Base-by-base conservation (phyloP, 2,329 filamentous ascomycete species). In the Fusarium sp. region DNA sequence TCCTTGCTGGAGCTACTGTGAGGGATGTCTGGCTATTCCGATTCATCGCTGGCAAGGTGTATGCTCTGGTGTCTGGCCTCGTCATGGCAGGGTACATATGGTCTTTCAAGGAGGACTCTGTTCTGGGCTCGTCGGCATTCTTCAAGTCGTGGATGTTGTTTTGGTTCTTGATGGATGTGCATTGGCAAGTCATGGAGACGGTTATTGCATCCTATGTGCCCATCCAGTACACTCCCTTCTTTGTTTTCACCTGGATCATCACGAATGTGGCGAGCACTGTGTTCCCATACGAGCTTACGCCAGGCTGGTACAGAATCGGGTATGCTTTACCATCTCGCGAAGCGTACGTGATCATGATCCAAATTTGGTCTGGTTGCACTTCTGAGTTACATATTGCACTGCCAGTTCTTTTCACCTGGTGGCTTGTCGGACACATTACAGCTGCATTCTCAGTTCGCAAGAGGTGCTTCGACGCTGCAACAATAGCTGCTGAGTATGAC, bases 171-270 rank as follows among this genome's bases (percentile, higher is more conserved):
- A 48, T 48, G 46, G 46, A 48, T 8, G n/a, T 48, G n/a, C 30
- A 18, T 30, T 48, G 31, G 10, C 46, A 30, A 15, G 10, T 34
- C 2, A 30, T 34, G 6, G 46, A 48, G 7, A 30, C 46, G 11
- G 18, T 48, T 3, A 37, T 63, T 7, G 60, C 47, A 2, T 52
- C 48, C 2, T 43, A 13, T 8, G 34, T 63, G 4, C 60, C 60
- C 12, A 53, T 60, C 18, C 31, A 46, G 7, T 60, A 48, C 36
- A 60, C 48, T 8, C 47, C 60, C 6, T 63, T 63, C n/a, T 63
- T 63, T 15, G 41, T 63, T 13, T 53, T 63, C 18, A 63, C 55
- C 2, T 63, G 60, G 60, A 60, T 63, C 7, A 63, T 63, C 40
- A 53, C 48, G 16, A 63, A 63, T 6, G 60, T 63, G 8, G 55